These are phyloP conservation scores for Fusarium metavorans DNA, from an alignment of 2,329 filamentous ascomycete genomes.

Conservation along the genomic window DNA sequence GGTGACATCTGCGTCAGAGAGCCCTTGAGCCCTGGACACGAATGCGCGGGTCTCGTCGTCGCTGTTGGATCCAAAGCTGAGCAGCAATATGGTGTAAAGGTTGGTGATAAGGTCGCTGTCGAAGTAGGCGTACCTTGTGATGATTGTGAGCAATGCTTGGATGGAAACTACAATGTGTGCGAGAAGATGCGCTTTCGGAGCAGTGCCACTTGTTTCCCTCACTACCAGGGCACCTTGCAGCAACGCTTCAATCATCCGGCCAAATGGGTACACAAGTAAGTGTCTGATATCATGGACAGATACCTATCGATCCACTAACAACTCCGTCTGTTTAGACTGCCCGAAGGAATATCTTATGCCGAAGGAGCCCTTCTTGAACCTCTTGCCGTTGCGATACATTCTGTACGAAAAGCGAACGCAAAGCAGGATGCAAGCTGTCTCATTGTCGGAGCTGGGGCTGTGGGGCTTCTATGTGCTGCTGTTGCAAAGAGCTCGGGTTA, in stretches of 20 bases:
- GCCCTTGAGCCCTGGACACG: slow-evolving; percentile 62
- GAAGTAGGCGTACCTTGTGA: slow-evolving; percentile 73
- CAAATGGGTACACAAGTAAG: slow-evolving; percentile 63
- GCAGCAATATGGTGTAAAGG: slow-evolving; percentile 54
- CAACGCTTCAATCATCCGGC: slow-evolving; percentile 70
- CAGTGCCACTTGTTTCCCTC: slow-evolving; percentile 68
- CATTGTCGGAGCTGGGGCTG: slow-evolving; percentile 5
- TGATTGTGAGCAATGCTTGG: slow-evolving; percentile 66
- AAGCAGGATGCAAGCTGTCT: background rate
- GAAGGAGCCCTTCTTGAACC: slow-evolving; percentile 13
- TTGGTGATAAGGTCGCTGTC: slow-evolving; percentile 71
- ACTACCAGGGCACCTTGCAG: slow-evolving; percentile 68
- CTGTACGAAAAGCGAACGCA: background rate
- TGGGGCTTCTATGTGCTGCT: slow-evolving; percentile 14
- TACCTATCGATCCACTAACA: too few species aligned
- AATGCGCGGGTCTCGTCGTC: slow-evolving; percentile 68
- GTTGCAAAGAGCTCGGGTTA: slow-evolving; percentile 1
- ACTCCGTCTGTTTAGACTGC: background rate
- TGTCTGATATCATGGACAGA: background rate
- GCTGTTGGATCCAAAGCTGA: slow-evolving; percentile 64
- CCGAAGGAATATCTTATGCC: background rate
- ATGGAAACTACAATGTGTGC: slow-evolving; percentile 71
- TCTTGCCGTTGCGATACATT: slow-evolving; percentile 5
- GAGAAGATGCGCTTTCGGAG: slow-evolving; percentile 70
- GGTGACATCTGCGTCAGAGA: slow-evolving; percentile 65